Evolutionary conservation across 768 basidiomycete genomes (phyloP).

Genomic region (Suillus fuscotomentosus): DNA sequence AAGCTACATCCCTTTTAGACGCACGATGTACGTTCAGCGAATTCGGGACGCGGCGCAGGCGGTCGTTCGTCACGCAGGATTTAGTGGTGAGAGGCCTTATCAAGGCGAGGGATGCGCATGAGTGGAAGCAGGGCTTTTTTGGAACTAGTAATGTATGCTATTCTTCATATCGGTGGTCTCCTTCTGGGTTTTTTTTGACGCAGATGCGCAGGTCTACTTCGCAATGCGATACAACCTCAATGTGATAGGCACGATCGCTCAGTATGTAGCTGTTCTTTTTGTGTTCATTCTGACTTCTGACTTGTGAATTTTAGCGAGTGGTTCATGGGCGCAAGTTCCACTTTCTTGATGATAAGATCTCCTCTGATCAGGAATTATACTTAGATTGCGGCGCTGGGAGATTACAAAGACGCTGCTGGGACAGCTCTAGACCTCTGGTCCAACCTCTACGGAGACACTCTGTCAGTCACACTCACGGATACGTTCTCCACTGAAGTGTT

Average conservation of each 20-base stretch:
- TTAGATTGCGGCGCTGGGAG: conserved; percentile 79
- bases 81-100: conserved; percentile 68
- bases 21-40: conserved; percentile 76
- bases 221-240: conserved; percentile 68
- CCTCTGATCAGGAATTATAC: background rate
- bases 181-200: background rate
- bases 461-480: conserved; percentile 86
- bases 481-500: conserved; percentile 90
- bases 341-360: background rate
- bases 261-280: conserved; percentile 49
- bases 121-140: conserved; percentile 31
- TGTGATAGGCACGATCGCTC: conserved; percentile 82
- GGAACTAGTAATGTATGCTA: conserved; percentile 85
- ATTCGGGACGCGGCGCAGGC: conserved; percentile 82
- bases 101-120: conserved; percentile 44
- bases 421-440: conserved; percentile 88
- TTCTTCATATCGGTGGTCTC: conserved; percentile 14
- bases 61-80: conserved; percentile 75
- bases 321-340: conserved; percentile 76
- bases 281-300: background rate
- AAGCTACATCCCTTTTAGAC: conserved; percentile 61
- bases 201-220: conserved; percentile 64
- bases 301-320: conserved; percentile 59
- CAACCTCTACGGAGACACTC: conserved; percentile 50
- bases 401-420: conserved; percentile 76